Evolutionary conservation across 345 rosid species (phyloP).

Genomic region (Gossypium herbaceum): DNA sequence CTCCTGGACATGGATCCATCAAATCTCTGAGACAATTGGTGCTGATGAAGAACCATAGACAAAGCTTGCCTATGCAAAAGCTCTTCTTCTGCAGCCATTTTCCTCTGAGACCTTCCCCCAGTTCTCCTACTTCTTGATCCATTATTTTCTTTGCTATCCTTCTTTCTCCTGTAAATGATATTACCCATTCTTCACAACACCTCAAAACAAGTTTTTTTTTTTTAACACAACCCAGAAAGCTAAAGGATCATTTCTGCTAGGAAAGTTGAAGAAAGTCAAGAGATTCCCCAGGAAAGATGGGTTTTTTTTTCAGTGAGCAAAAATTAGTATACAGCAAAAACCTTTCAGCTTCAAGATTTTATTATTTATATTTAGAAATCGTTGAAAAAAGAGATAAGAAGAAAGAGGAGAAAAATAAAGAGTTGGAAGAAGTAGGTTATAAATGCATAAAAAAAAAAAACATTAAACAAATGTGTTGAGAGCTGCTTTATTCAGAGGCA

Average conservation of each 20-base stretch:
- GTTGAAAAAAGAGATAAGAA: constrained; percentile 3
- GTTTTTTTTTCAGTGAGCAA: background rate
- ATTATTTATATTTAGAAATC: background rate
- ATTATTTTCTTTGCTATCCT: constrained; percentile 39
- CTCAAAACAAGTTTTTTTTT: background rate
- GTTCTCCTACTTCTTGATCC: constrained; percentile 79
- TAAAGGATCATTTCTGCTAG: constrained; percentile 3
- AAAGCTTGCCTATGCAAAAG: constrained; percentile 82
- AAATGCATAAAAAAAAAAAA: background rate
- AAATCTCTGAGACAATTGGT: constrained; percentile 82
- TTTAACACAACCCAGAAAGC: constrained; percentile 11
- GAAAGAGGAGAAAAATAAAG: background rate
- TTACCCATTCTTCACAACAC: constrained; percentile 65
- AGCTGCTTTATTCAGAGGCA: constrained; percentile 9
- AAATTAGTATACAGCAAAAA: background rate
- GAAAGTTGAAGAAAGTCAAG: background rate
- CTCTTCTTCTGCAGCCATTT: constrained; percentile 82
- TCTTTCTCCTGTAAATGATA: constrained; percentile 69
- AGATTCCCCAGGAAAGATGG: background rate
- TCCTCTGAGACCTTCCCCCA: constrained; percentile 86
- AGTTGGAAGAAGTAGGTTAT: background rate
- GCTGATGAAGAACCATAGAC: constrained; percentile 91
- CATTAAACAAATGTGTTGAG: constrained; percentile 9
- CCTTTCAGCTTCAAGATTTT: background rate
- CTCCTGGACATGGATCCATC: constrained; percentile 98